phyloP scores from a whole-genome alignment of 192 early-diverging fungal genomes.

The Diversispora eburnea region DNA sequence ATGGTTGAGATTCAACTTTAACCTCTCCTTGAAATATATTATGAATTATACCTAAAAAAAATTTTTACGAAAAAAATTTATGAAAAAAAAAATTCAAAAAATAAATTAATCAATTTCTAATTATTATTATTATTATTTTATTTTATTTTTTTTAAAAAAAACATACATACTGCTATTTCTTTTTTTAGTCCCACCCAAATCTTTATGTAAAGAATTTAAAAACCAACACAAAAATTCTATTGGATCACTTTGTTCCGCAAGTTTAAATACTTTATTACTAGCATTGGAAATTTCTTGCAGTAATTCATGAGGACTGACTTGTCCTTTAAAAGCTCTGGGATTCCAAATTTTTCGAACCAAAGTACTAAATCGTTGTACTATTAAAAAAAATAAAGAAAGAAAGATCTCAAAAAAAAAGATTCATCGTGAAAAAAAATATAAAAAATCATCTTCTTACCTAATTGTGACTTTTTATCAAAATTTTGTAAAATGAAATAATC shows the following conservation, averaged over 20 bases:
- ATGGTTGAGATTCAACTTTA: constrained; percentile 61
- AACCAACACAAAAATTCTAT: constrained; percentile 91
- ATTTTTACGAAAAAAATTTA: neutral
- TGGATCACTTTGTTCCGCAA: constrained; percentile 79
- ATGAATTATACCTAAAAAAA: constrained; percentile 60
- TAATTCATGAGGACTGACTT: constrained; percentile 94
- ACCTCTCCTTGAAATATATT: constrained; percentile 85
- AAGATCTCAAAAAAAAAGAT: neutral
- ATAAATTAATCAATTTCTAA: neutral
- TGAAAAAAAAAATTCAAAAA: neutral
- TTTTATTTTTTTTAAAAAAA: neutral
- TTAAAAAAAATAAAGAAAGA: neutral
- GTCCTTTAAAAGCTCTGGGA: constrained; percentile 84
- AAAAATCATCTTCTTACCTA: constrained; percentile 33
- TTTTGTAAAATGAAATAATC: constrained; percentile 73
- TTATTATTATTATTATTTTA: neutral
- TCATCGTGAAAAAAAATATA: neutral
- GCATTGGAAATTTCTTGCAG: constrained; percentile 88
- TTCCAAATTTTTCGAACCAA: constrained; percentile 92
- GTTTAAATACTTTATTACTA: constrained; percentile 72
- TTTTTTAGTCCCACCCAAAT: constrained; percentile 79
- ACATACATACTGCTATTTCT: constrained; percentile 55
- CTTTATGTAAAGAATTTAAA: constrained; percentile 83
- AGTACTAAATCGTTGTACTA: constrained; percentile 71
- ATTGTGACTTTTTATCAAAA: constrained; percentile 47